phyloP scores from a whole-genome alignment of 2,329 filamentous ascomycete species.

The Scytalidium sp. region DNA sequence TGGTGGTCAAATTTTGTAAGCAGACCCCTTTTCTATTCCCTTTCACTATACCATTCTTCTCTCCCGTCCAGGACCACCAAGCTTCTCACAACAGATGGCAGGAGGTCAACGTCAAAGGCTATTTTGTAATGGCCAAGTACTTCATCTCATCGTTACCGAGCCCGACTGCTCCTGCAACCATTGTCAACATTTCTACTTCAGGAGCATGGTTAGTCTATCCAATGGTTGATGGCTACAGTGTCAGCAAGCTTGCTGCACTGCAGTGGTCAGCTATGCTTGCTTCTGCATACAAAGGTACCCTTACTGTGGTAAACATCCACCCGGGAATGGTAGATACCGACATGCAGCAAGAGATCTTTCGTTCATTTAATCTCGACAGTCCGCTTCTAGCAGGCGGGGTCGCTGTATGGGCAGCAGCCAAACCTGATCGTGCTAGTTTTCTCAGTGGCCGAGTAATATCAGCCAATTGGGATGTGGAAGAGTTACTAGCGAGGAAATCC shows the following conservation, averaged over 20 bases:
- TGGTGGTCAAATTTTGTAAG: slow-evolving; percentile 19
- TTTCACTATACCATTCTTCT: too few species aligned
- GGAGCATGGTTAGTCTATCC: not conserved
- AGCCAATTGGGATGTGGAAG: slow-evolving; percentile 39
- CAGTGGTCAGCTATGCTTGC: not conserved
- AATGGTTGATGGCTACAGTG: not conserved
- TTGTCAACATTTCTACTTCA: slow-evolving; percentile 37
- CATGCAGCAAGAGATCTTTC: not conserved
- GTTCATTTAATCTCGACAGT: not conserved
- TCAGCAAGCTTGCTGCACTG: not conserved
- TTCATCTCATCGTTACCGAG: slow-evolving; percentile 40
- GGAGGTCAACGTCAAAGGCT: slow-evolving; percentile 49
- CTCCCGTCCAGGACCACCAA: not conserved
- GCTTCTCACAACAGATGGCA: slow-evolving; percentile 10
- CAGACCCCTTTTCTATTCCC: not conserved
- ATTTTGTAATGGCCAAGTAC: slow-evolving; percentile 39
- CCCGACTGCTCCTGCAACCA: slow-evolving; percentile 24
- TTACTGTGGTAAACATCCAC: not conserved
- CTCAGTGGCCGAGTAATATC: slow-evolving; percentile 34
- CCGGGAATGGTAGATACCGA: slow-evolving; percentile 1
- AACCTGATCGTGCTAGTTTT: slow-evolving; percentile 25
- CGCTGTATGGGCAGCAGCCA: slow-evolving; percentile 33
- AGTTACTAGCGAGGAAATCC: slow-evolving; percentile 23
- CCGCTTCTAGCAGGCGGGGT: not conserved
- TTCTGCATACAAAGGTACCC: not conserved